phyloP scores from a whole-genome alignment of 768 basidiomycete species.

The Dioszegia aurantiaca region DNA sequence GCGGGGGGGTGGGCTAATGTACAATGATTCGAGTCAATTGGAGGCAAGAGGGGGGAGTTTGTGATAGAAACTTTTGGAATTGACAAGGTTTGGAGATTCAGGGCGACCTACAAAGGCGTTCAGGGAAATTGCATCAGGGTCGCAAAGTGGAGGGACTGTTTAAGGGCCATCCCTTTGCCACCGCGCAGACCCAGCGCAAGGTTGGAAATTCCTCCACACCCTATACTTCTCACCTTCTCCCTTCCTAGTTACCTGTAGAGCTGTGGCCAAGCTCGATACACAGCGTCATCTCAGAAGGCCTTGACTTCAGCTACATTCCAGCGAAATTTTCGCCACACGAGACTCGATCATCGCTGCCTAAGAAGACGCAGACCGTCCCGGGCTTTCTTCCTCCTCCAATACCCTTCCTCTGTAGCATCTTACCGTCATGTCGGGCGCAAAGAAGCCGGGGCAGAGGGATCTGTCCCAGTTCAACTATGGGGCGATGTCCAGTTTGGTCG shows the following conservation, averaged over 20 bases:
- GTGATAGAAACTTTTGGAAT: not conserved
- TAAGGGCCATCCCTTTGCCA: not conserved
- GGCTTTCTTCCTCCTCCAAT: not conserved
- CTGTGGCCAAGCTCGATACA: not conserved
- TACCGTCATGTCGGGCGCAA: conserved; percentile 44
- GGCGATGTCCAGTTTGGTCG: conserved; percentile 79
- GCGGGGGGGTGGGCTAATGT: not conserved
- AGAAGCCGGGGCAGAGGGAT: conserved; percentile 62
- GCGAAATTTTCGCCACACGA: too few species aligned
- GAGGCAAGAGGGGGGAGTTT: not conserved
- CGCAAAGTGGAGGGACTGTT: not conserved
- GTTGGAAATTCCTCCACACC: not conserved
- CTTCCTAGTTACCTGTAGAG: not conserved
- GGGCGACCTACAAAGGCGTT: not conserved
- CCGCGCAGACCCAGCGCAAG: not conserved
- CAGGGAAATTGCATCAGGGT: not conserved
- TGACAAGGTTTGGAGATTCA: not conserved
- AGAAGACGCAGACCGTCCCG: not conserved
- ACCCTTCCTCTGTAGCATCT: not conserved
- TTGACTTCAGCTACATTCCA: too few species aligned
- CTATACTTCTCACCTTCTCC: not conserved
- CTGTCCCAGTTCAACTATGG: conserved; percentile 87
- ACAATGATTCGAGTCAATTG: not conserved
- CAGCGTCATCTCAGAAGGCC: not conserved
- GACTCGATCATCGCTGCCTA: too few species aligned